Conservation (phyloP, 2,329 filamentous ascomycete species). For the Whalleya microplaca region DNA sequence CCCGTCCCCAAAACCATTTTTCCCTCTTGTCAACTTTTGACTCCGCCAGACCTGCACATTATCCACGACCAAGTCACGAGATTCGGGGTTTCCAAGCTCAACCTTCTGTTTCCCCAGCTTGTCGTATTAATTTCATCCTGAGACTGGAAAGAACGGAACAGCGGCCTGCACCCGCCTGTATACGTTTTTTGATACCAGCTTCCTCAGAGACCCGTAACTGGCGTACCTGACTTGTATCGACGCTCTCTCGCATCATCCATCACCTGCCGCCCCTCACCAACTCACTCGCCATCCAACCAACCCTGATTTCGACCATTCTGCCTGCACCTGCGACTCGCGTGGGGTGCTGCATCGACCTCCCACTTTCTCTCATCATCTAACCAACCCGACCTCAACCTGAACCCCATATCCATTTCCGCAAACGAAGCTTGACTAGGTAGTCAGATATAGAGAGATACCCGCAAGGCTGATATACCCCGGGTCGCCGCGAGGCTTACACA, state of each 20-base stretch:
- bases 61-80: constrained; percentile 12
- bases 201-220: constrained; percentile 20
- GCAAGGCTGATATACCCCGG: constrained; percentile 33
- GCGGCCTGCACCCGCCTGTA: constrained; percentile 39
- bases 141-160: constrained; percentile 29
- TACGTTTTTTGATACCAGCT: constrained; percentile 29
- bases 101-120: constrained; percentile 1
- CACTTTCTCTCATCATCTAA: constrained; percentile 1
- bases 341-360: background rate
- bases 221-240: constrained; percentile 25
- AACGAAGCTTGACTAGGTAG: constrained; percentile 15
- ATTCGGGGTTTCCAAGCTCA: constrained; percentile 2
- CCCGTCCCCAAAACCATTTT: constrained; percentile 15
- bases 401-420: constrained; percentile 13
- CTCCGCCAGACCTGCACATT: constrained; percentile 15
- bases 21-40: constrained; percentile 16
- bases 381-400: background rate
- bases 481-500: constrained; percentile 28
- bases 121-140: constrained; percentile 1
- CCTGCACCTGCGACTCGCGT: constrained; percentile 9
- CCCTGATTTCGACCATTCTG: background rate
- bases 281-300: constrained; percentile 11
- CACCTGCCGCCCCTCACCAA: constrained; percentile 17
- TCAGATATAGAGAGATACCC: constrained; percentile 20
- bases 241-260: constrained; percentile 22